phyloP scores from a whole-genome alignment of 2,329 filamentous ascomycete genomes.

The Elsinoe arachidis region DNA sequence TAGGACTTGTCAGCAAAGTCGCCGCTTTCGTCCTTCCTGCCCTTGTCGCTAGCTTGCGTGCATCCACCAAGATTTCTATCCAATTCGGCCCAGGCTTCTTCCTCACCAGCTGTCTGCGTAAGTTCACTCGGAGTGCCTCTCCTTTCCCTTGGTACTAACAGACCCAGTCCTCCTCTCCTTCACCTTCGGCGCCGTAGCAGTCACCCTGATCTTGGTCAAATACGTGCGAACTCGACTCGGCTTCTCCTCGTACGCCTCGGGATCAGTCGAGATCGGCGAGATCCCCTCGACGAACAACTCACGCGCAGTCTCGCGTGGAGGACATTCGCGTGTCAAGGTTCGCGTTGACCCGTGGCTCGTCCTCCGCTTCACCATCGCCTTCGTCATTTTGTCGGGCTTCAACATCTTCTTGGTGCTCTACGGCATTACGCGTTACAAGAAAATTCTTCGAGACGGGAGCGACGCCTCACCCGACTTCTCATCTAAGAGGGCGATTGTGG shows the following conservation, averaged over 20 bases:
- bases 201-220: slow-evolving; percentile 18
- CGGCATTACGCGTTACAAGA: slow-evolving; percentile 13
- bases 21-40: slow-evolving; percentile 15
- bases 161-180: slow-evolving; percentile 17
- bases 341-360: slow-evolving; percentile 17
- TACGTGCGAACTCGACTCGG: slow-evolving; percentile 15
- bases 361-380: slow-evolving; percentile 18
- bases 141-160: neutral
- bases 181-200: slow-evolving; percentile 16
- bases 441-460: slow-evolving; percentile 8
- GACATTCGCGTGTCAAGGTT: slow-evolving; percentile 1
- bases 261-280: slow-evolving; percentile 3
- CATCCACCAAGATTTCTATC: slow-evolving; percentile 13
- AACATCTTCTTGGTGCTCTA: slow-evolving; percentile 16
- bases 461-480: slow-evolving; percentile 16
- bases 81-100: slow-evolving; percentile 4
- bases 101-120: slow-evolving; percentile 8
- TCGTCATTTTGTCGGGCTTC: slow-evolving; percentile 17
- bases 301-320: neutral
- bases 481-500: slow-evolving; percentile 8
- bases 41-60: slow-evolving; percentile 13
- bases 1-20: slow-evolving; percentile 13
- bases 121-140: neutral
- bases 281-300: neutral
- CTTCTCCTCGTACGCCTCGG: slow-evolving; percentile 13